Percentiles rank a stretch among this genome's conserved stretches.
Evolutionary conservation across 495 filamentous ascomycete species (phyloP).

Genomic region (Lophiostoma macrostomum): DNA sequence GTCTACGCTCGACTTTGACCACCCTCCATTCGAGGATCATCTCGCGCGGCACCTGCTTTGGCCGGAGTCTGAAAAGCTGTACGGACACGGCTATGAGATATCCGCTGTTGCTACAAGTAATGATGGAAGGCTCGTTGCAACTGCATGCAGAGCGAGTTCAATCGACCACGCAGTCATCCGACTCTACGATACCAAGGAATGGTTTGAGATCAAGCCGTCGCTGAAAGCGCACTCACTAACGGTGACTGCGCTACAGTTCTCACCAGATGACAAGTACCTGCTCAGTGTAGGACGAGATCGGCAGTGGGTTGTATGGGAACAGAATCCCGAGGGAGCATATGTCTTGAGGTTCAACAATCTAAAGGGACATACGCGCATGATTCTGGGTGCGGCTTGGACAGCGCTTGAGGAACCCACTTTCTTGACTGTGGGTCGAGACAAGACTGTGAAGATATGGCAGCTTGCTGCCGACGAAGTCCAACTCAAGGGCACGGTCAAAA

Average conservation of each 20-base stretch:
- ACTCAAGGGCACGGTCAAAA: constrained; percentile 53
- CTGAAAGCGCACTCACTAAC: constrained; percentile 80
- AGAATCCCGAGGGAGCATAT: constrained; percentile 48
- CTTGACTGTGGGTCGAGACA: constrained; percentile 86
- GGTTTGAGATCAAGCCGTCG: constrained; percentile 84
- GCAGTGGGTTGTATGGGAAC: constrained; percentile 79
- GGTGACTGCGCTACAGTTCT: constrained; percentile 75
- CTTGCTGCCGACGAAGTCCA: constrained; percentile 39
- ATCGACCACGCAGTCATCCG: constrained; percentile 92
- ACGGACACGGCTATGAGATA: constrained; percentile 98
- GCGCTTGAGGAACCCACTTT: constrained; percentile 56
- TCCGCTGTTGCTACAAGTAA: constrained; percentile 80
- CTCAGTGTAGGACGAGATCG: constrained; percentile 89
- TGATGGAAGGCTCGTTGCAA: constrained; percentile 73
- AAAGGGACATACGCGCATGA: constrained; percentile 88
- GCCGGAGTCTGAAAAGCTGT: constrained; percentile 95
- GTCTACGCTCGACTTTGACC: constrained; percentile 47
- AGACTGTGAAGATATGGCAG: constrained; percentile 75
- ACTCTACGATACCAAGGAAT: constrained; percentile 77
- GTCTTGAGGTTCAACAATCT: constrained; percentile 59
- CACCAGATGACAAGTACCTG: constrained; percentile 65
- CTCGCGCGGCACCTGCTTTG: constrained; percentile 87
- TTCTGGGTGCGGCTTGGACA: constrained; percentile 80
- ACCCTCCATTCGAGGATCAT: constrained; percentile 85
- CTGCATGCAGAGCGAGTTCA: constrained; percentile 89